Evolutionary conservation across 371 early-diverging fungal species (phyloP), one percentile per base, ranked within the genome.

Genomic region (Mortierella polycephala): DNA sequence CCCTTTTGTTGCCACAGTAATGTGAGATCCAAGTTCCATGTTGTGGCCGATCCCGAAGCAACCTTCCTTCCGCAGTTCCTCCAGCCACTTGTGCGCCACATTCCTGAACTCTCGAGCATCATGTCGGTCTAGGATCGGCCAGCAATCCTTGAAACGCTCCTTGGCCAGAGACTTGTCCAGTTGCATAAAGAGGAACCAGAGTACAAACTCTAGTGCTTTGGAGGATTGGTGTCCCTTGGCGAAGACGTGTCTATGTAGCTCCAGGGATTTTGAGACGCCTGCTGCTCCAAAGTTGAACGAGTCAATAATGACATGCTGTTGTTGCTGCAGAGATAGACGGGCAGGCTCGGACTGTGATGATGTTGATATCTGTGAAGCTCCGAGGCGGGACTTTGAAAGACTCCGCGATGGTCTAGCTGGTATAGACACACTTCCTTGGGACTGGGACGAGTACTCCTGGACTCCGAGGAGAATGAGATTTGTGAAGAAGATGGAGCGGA

Each of bases 31-130:
- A 11, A 39, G 57, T 18, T 61, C 54, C 16, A 73, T 52, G 13
- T 60, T 56, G 50, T 68, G 72, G 0, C 79, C 79, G 40, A 79
- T 40, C 10, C 56, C 62, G 21, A 83, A 79, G 51, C 63, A 66
- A 2, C 83, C 82, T 10, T 77, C 79, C 52, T 79, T 81, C 16
- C 75, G 67, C 11, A 83, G 73, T 9, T 81, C 75, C 18, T 83
- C 83, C 37, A 83, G 61, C 82, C 83, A 81, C n/a, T 79, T 81
- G 57, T 69, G 81, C 30, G 79, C 75, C 45, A 81, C 63, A 40
- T 77, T 73, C 47, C 81, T 69, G 58, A 83, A 79, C 54, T 77
- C 73, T 11, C 75, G 60, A 14, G 75, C 75, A 8, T 77, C 67
- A 45, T 74, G 74, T 41, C 67, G 59, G 63, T 74, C 74, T 41